Percentiles rank a stretch among this genome's conserved stretches.
phyloP scores from a whole-genome alignment of 1,139 yeast species.

The Dujonia santamariae region DNA sequence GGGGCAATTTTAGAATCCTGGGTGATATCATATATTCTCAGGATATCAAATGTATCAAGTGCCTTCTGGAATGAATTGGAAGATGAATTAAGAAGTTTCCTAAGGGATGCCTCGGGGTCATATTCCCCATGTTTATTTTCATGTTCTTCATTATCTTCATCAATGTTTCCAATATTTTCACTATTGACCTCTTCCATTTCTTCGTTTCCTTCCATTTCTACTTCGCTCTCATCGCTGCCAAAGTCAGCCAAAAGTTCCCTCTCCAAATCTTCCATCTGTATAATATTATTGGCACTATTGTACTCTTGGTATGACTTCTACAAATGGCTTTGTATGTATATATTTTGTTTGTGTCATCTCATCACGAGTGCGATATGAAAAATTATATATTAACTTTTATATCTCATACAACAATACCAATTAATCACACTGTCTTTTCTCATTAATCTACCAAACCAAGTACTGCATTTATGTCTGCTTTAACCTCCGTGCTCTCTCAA shows the following conservation, averaged over 20 bases:
- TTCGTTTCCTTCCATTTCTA: constrained; percentile 11
- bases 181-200: constrained; percentile 6
- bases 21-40: constrained; percentile 3
- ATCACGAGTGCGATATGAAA: too few relatives aligned
- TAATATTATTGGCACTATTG: too few relatives aligned
- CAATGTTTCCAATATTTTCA: neutral
- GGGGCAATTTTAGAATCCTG: constrained; percentile 11
- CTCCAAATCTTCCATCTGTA: constrained; percentile 26
- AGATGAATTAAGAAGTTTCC: constrained; percentile 3
- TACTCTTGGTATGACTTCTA: too few relatives aligned
- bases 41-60: constrained; percentile 1
- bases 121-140: constrained; percentile 2
- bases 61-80: constrained; percentile 1
- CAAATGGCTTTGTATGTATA: too few relatives aligned
- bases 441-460: too few relatives aligned
- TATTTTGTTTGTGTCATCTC: too few relatives aligned
- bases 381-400: too few relatives aligned
- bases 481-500: constrained; percentile 40
- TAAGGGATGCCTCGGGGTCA: constrained; percentile 3
- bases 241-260: constrained; percentile 35
- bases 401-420: too few relatives aligned
- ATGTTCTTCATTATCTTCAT: neutral
- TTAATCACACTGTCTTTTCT: too few relatives aligned
- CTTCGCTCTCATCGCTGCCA: constrained; percentile 21
- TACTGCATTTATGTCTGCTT: neutral